These are phyloP conservation scores for Curvularia hawaiiensis DNA, from an alignment of 2,329 filamentous ascomycete species.

Conservation along the genomic window DNA sequence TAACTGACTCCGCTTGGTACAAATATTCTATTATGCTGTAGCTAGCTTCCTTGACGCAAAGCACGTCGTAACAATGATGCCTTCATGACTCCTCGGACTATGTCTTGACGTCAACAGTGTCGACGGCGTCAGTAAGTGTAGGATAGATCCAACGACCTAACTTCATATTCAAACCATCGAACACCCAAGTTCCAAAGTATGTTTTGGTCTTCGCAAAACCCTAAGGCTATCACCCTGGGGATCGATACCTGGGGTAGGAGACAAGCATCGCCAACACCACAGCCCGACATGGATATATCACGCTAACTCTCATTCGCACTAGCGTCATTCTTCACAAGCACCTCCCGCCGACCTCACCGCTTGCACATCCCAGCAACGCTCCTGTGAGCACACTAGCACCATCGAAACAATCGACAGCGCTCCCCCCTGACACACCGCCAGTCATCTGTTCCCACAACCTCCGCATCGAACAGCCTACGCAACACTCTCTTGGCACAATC, in stretches of 20 bases:
- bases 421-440: slow-evolving; percentile 1
- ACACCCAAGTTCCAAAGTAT: not conserved
- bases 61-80: slow-evolving; percentile 17
- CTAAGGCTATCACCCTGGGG: no score
- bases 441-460: not conserved
- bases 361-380: not conserved
- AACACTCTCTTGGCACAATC: slow-evolving; percentile 5
- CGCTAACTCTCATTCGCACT: not conserved
- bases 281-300: no score
- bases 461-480: not conserved
- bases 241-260: not conserved
- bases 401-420: not conserved
- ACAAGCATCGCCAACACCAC: not conserved
- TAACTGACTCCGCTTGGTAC: no score
- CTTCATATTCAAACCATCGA: not conserved
- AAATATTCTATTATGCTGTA: not conserved
- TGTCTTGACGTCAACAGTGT: slow-evolving; percentile 19
- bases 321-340: not conserved
- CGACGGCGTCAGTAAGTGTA: not conserved
- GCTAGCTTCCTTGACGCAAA: slow-evolving; percentile 1
- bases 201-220: no score
- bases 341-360: not conserved
- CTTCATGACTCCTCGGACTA: slow-evolving; percentile 8
- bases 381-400: not conserved
- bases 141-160: not conserved